Evolutionary conservation across 2,329 filamentous ascomycete species (phyloP), one percentile per base, ranked within the genome.

Genomic region (Cadophora sp.): DNA sequence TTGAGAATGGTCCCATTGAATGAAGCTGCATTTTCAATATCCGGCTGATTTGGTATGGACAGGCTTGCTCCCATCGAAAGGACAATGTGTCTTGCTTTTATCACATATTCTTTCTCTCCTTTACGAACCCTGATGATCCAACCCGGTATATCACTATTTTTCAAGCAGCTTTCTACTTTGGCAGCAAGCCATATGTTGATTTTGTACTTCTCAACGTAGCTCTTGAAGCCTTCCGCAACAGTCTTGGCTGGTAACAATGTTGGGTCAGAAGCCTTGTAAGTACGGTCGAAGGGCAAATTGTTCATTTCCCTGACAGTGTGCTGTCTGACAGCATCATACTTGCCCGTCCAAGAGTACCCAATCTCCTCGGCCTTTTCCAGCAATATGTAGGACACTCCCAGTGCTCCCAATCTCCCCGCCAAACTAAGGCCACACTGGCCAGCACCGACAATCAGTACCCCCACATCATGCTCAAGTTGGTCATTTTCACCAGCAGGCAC

Each of bases 241-340:
- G 91, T 91, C 75, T 91, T 88, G 72, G 90, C 91, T 8, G 89
- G 88, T 0, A 88, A 89, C 75, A 89, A 91, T 20, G 89, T 79
- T 4, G 89, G 89, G 88, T 89, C 91, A 56, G 83, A 82, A 0
- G 82, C 73, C 0, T 89, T 89, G 73, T 91, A 91, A 0, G 61
- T 67, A 11, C 80, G 79, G 4, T 91, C 72, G 74, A 90, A 91
- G 0, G 89, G 87, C 79, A 90, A 79, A 72, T 87, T 84, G 63
- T 85, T 83, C 66, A 81, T 84, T 80, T 82, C 89, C 1, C 91
- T 85, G 0, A 89, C 87, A 69, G 91, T 89, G 71, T 91, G 89
- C 0, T 89, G 84, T 0, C 90, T 87, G 0, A 91, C 83, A 65
- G 89, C 85, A 69, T 86, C 83, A 70, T 90, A 90, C 53, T 87